A percentile compares a stretch with the other conserved stretches of the same genome.
phyloP scores from a whole-genome alignment of 2,329 filamentous ascomycete species.

The Orbilia oligospora region DNA sequence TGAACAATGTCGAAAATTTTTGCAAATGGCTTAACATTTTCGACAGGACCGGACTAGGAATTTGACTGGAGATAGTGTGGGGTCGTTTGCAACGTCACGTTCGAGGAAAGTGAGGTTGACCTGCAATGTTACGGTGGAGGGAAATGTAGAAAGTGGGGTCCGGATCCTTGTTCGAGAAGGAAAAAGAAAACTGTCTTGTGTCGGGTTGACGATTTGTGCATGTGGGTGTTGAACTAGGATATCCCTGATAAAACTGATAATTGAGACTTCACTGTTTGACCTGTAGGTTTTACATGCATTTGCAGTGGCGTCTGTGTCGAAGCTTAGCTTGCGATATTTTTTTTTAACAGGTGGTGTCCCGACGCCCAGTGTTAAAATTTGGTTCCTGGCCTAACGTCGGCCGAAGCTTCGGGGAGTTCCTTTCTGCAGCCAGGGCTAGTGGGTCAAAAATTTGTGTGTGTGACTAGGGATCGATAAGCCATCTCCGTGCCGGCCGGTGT shows the following conservation, averaged over 20 bases:
- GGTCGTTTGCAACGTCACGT: slow-evolving; percentile 51
- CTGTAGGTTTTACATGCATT: slow-evolving; percentile 2
- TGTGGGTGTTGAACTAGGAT: slow-evolving; percentile 34
- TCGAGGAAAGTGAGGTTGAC: slow-evolving; percentile 46
- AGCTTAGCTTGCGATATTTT: slow-evolving; percentile 8
- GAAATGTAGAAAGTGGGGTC: slow-evolving; percentile 4
- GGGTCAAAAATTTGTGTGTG: slow-evolving; percentile 23
- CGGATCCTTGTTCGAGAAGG: slow-evolving; percentile 17
- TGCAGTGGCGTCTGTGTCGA: slow-evolving; percentile 28
- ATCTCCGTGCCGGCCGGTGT: slow-evolving; percentile 30
- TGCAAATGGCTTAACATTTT: not conserved
- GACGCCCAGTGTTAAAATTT: slow-evolving; percentile 1
- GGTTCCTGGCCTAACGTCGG: slow-evolving; percentile 29
- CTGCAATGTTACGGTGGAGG: slow-evolving; percentile 29
- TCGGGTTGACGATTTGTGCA: slow-evolving; percentile 26
- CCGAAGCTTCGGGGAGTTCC: slow-evolving; percentile 7
- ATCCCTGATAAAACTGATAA: slow-evolving; percentile 25
- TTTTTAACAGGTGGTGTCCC: slow-evolving; percentile 9
- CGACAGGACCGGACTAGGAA: not conserved
- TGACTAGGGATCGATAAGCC: slow-evolving; percentile 23
- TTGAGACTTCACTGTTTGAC: slow-evolving; percentile 17
- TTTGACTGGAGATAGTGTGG: not conserved
- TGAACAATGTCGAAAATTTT: not conserved
- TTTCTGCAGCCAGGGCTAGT: slow-evolving; percentile 8
- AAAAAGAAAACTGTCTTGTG: slow-evolving; percentile 38